phyloP scores from a whole-genome alignment of 2,329 filamentous ascomycete species.

The Corinectria fuckeliana region DNA sequence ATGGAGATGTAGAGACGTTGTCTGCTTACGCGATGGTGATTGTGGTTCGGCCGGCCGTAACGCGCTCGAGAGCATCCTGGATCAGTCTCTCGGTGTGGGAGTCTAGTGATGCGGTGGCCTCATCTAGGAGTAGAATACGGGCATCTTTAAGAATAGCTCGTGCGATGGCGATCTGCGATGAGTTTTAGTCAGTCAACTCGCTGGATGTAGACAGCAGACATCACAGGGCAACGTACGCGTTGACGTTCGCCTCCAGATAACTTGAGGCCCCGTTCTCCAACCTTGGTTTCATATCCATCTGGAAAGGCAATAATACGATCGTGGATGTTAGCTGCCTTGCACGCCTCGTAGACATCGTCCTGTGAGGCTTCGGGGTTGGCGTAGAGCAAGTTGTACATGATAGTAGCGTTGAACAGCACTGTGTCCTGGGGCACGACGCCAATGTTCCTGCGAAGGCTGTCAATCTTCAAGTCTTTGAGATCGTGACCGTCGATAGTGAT shows the following conservation, averaged over 20 bases:
- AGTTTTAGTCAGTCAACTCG: conserved; percentile 2
- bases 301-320: conserved; percentile 60
- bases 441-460: conserved; percentile 49
- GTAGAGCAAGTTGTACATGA: conserved; percentile 63
- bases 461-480: conserved; percentile 49
- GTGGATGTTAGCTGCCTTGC: conserved; percentile 61
- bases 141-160: conserved; percentile 73
- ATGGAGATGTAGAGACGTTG: neutral
- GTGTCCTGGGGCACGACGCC: conserved; percentile 55
- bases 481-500: conserved; percentile 55
- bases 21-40: conserved; percentile 56
- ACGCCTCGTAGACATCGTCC: conserved; percentile 58
- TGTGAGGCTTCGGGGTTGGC: conserved; percentile 56
- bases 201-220: neutral
- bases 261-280: conserved; percentile 59
- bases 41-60: conserved; percentile 57
- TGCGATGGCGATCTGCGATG: conserved; percentile 58
- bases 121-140: conserved; percentile 73
- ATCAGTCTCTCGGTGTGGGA: conserved; percentile 66
- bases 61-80: conserved; percentile 57
- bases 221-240: conserved; percentile 46
- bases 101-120: conserved; percentile 74
- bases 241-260: conserved; percentile 68
- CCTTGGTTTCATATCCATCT: conserved; percentile 59
- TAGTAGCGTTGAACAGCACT: conserved; percentile 58